phyloP scores from a whole-genome alignment of 371 early-diverging fungal genomes.

The Chytridium lagenaria region DNA sequence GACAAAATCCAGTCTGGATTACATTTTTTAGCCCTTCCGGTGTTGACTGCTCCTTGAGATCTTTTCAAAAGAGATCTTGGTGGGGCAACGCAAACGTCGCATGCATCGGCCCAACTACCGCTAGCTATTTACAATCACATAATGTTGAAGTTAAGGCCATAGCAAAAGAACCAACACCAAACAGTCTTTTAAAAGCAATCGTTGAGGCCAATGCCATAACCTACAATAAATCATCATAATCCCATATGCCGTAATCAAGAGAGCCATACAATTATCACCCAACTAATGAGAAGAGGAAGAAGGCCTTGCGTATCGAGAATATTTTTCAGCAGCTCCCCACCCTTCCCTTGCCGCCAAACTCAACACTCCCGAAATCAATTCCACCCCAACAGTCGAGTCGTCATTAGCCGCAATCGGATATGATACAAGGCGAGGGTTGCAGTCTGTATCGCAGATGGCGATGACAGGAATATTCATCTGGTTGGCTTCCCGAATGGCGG shows the following conservation, averaged over 20 bases:
- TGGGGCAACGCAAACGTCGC: conserved; percentile 40
- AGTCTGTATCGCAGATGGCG: conserved; percentile 92
- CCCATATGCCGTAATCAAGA: too few relatives aligned
- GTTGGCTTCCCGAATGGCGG: conserved; percentile 84
- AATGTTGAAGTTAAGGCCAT: conserved; percentile 41
- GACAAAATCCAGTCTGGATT: conserved; percentile 44
- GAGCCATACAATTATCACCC: too few relatives aligned
- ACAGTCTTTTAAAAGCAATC: conserved; percentile 43
- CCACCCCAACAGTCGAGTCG: conserved; percentile 81
- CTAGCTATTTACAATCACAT: conserved; percentile 41
- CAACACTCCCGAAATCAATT: conserved; percentile 83
- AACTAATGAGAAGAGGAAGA: too few relatives aligned
- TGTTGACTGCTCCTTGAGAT: conserved; percentile 47
- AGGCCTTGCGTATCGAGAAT: background rate
- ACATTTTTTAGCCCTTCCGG: conserved; percentile 71
- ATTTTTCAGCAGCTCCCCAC: background rate
- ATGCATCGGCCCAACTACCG: conserved; percentile 65
- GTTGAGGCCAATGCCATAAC: too few relatives aligned
- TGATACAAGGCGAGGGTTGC: conserved; percentile 84
- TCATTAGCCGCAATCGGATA: conserved; percentile 98
- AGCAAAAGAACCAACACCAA: conserved; percentile 55
- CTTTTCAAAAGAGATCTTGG: conserved; percentile 9
- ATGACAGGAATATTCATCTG: conserved; percentile 86
- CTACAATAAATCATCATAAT: too few relatives aligned
- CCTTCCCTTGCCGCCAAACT: conserved; percentile 55